Conservation (phyloP, 225 moss, liverwort and hornwort species). For the Physcomitrium patens region DNA sequence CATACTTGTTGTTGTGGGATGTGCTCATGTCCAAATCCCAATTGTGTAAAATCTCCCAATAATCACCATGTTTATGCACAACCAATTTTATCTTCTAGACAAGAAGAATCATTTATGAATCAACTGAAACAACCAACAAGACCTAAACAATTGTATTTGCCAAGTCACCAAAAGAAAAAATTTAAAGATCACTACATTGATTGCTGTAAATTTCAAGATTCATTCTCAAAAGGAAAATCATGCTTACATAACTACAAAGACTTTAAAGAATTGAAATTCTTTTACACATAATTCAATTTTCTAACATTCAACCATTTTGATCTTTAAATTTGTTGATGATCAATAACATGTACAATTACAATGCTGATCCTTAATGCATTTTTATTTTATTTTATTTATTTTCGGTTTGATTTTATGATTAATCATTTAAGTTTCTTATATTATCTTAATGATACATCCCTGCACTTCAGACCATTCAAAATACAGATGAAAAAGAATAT, state of each 20-base stretch:
- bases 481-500: too few relatives aligned
- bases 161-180: slow-evolving; percentile 1
- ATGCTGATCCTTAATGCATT: too few relatives aligned
- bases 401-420: too few relatives aligned
- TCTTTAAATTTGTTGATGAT: too few relatives aligned
- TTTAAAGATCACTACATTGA: slow-evolving; percentile 29
- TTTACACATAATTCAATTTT: neutral
- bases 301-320: too few relatives aligned
- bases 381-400: too few relatives aligned
- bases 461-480: too few relatives aligned
- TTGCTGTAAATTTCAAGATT: slow-evolving; percentile 24
- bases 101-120: slow-evolving; percentile 25
- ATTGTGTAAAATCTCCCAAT: slow-evolving; percentile 43
- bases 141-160: neutral
- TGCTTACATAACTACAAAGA: neutral
- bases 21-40: slow-evolving; percentile 40
- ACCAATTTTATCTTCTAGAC: slow-evolving; percentile 20
- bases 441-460: too few relatives aligned
- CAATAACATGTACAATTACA: too few relatives aligned
- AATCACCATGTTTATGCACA: neutral
- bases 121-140: slow-evolving; percentile 32
- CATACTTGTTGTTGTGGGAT: slow-evolving; percentile 59
- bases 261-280: neutral
- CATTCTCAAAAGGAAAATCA: neutral
- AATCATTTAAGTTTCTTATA: too few relatives aligned